A percentile compares a stretch with the other conserved stretches of the same genome.
Conservation (phyloP, 176 grass and related monocot genomes). For the Eragrostis curvula region DNA sequence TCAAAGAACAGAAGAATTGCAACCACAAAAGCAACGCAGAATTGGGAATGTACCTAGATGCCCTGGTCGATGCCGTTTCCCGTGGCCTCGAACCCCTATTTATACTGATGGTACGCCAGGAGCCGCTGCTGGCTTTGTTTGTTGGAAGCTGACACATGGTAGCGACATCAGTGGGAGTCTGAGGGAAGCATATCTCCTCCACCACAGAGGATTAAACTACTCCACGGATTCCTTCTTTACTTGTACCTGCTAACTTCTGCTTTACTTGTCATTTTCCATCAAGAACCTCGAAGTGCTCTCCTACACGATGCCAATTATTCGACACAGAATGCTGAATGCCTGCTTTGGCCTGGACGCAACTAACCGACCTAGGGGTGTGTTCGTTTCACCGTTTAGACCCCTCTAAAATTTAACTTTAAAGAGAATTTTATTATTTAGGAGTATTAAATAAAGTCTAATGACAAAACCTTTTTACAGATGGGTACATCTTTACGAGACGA, state of each 20-base stretch:
- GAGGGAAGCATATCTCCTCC: slow-evolving; percentile 16
- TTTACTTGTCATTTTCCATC: slow-evolving; percentile 34
- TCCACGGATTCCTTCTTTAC: background rate
- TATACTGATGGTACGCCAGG: slow-evolving; percentile 18
- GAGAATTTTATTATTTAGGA: too few relatives aligned
- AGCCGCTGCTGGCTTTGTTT: background rate
- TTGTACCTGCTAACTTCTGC: background rate
- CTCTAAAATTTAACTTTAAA: too few relatives aligned
- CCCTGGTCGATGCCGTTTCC: slow-evolving; percentile 16
- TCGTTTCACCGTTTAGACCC: too few relatives aligned
- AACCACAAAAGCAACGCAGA: background rate
- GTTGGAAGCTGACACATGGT: slow-evolving; percentile 46
- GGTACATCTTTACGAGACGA: too few relatives aligned
- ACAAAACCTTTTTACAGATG: too few relatives aligned
- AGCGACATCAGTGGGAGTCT: slow-evolving; percentile 2
- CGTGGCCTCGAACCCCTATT: slow-evolving; percentile 18
- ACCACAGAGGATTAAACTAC: slow-evolving; percentile 33
- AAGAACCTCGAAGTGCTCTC: slow-evolving; percentile 27
- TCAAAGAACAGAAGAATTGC: background rate
- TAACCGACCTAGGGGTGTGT: slow-evolving; percentile 31
- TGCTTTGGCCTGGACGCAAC: slow-evolving; percentile 3
- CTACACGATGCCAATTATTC: slow-evolving; percentile 6
- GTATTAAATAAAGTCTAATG: too few relatives aligned
- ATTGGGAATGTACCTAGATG: slow-evolving; percentile 17
- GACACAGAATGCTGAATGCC: background rate